A percentile compares a stretch with the other conserved stretches of the same genome.
Evolutionary conservation across 805 yeast genomes (phyloP).

Genomic region (Myxozyma lipomycoides): DNA sequence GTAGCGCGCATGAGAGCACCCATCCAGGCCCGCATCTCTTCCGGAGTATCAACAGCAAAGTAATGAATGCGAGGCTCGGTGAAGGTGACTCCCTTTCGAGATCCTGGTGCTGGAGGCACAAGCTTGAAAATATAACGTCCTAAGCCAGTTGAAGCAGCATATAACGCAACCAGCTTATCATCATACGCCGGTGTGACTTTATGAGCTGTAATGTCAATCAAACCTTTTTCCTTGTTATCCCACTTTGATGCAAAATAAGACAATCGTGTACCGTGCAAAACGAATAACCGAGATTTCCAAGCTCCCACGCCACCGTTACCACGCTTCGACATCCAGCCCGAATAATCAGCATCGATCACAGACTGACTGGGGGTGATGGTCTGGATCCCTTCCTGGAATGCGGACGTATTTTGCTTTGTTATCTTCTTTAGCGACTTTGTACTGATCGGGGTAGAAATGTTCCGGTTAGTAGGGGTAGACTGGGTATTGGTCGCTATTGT

Average conservation of each 20-base stretch:
- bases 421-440: slow-evolving; percentile 15
- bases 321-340: slow-evolving; percentile 96
- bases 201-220: slow-evolving; percentile 94
- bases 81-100: slow-evolving; percentile 88
- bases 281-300: slow-evolving; percentile 72
- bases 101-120: slow-evolving; percentile 97
- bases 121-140: slow-evolving; percentile 92
- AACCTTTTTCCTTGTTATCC: slow-evolving; percentile 83
- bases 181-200: slow-evolving; percentile 80
- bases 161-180: slow-evolving; percentile 77
- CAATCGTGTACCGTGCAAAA: slow-evolving; percentile 86
- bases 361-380: slow-evolving; percentile 72
- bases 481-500: slow-evolving; percentile 2
- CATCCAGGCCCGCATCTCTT: slow-evolving; percentile 94
- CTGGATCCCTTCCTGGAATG: slow-evolving; percentile 72
- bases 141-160: slow-evolving; percentile 89
- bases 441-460: slow-evolving; percentile 31
- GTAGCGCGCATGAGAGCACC: slow-evolving; percentile 93
- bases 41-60: slow-evolving; percentile 88
- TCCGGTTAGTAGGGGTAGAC: slow-evolving; percentile 51
- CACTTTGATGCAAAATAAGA: slow-evolving; percentile 77
- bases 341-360: slow-evolving; percentile 63
- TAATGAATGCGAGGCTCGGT: slow-evolving; percentile 95
- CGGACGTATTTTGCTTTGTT: slow-evolving; percentile 42
- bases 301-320: slow-evolving; percentile 81